Evolutionary conservation across 2,329 filamentous ascomycete genomes (phyloP).

Genomic region (Apiospora koreana): DNA sequence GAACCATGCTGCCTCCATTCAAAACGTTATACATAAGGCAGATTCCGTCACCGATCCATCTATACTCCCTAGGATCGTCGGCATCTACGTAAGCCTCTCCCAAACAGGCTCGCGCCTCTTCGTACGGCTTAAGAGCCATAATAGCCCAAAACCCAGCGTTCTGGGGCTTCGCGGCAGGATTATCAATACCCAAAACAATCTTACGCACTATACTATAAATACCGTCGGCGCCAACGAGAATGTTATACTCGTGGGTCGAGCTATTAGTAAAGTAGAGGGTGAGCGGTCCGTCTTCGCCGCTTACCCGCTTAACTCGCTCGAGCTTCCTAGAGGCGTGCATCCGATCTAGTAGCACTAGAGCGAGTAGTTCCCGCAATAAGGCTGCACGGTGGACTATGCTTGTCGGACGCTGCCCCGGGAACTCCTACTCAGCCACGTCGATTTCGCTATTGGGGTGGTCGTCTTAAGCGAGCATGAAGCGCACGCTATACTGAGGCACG

Average conservation of each 20-base stretch:
- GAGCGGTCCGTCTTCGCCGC: neutral
- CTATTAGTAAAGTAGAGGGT: neutral
- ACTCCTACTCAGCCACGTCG: constrained; percentile 16
- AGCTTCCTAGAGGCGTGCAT: constrained; percentile 17
- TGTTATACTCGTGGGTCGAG: constrained; percentile 11
- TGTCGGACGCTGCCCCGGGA: constrained; percentile 13
- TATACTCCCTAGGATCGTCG: neutral
- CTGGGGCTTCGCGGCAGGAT: neutral
- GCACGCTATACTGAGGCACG: constrained; percentile 13
- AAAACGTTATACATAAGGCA: neutral
- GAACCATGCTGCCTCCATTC: neutral
- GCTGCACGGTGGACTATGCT: constrained; percentile 23
- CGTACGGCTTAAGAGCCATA: neutral
- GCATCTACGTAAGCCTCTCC: neutral
- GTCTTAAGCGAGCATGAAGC: constrained; percentile 16
- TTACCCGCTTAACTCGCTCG: constrained; percentile 1
- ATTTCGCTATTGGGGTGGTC: neutral
- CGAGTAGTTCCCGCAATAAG: constrained; percentile 21
- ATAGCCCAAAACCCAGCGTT: neutral
- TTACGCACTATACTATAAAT: constrained; percentile 14
- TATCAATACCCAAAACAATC: neutral
- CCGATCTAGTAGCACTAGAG: constrained; percentile 16
- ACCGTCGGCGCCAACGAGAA: constrained; percentile 16
- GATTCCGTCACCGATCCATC: neutral
- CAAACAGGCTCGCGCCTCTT: neutral